Evolutionary conservation across 305 asterid genomes (phyloP).

Genomic region (Petunia hybrid): DNA sequence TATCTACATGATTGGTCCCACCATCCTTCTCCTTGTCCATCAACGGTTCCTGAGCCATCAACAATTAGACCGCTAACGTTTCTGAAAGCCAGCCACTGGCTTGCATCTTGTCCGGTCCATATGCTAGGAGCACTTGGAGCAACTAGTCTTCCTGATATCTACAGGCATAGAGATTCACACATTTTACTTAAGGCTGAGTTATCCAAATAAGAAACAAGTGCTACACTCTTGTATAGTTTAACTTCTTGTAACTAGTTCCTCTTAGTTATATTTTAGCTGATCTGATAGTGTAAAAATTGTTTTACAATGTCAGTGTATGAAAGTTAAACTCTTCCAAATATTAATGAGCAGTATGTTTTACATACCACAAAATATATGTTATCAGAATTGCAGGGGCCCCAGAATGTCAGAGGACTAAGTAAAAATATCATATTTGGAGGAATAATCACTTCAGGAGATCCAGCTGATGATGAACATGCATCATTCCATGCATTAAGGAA

Average conservation of each 20-base stretch:
- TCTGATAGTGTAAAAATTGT: not conserved
- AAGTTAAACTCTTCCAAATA: not conserved
- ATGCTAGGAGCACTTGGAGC: conserved; percentile 62
- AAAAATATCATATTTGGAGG: conserved; percentile 55
- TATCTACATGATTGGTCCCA: conserved; percentile 83
- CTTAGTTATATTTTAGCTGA: not conserved
- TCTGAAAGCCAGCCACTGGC: conserved; percentile 64
- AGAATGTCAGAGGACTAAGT: conserved; percentile 54
- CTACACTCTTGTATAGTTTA: not conserved
- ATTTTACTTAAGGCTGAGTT: not conserved
- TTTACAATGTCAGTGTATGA: not conserved
- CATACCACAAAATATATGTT: conserved; percentile 58
- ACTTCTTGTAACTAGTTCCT: no score
- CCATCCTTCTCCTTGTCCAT: conserved; percentile 71
- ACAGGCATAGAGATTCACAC: not conserved
- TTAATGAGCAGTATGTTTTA: not conserved
- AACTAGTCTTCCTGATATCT: conserved; percentile 69
- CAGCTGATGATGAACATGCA: conserved; percentile 52
- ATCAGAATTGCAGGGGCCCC: conserved; percentile 66
- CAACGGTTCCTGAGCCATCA: conserved; percentile 61
- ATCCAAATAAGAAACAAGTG: not conserved
- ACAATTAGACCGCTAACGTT: conserved; percentile 52
- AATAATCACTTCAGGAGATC: conserved; percentile 46
- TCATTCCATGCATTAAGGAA: conserved; percentile 68
- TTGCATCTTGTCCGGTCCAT: conserved; percentile 56